phyloP scores from a whole-genome alignment of 768 basidiomycete genomes.

The Boletus eberwhitei region DNA sequence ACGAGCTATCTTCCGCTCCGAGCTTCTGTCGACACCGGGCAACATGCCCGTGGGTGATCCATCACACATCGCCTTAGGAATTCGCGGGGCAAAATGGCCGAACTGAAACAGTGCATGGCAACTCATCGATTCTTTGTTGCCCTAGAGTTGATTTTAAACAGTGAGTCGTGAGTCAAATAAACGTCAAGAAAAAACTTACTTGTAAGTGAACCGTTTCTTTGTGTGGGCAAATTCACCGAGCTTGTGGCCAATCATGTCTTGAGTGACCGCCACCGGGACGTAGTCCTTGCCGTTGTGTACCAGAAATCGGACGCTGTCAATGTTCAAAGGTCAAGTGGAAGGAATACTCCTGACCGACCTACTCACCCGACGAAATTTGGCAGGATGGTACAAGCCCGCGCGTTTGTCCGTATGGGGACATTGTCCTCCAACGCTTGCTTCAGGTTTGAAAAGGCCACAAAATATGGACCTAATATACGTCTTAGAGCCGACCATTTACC shows the following conservation, averaged over 20 bases:
- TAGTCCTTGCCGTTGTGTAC: slow-evolving; percentile 96
- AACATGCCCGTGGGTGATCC: not conserved
- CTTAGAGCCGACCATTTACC: not conserved
- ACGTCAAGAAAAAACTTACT: slow-evolving; percentile 48
- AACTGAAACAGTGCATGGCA: not conserved
- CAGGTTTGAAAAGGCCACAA: slow-evolving; percentile 89
- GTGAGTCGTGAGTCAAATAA: not conserved
- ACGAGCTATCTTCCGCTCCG: not conserved
- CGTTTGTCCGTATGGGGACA: slow-evolving; percentile 84
- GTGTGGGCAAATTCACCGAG: slow-evolving; percentile 93
- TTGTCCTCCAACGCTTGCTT: slow-evolving; percentile 76
- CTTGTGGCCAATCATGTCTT: slow-evolving; percentile 99
- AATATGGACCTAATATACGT: slow-evolving; percentile 73
- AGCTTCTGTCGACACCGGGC: not conserved
- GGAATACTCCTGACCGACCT: not conserved
- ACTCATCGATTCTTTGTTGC: slow-evolving; percentile 39
- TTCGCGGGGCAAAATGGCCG: not conserved
- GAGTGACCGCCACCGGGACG: slow-evolving; percentile 78
- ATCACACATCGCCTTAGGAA: not conserved
- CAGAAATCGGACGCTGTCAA: slow-evolving; percentile 71
- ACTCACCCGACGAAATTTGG: slow-evolving; percentile 94
- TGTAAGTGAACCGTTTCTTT: slow-evolving; percentile 81
- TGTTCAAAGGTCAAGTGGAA: not conserved
- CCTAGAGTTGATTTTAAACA: slow-evolving; percentile 18
- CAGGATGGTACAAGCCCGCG: slow-evolving; percentile 86